A percentile compares a stretch with the other conserved stretches of the same genome.
phyloP scores from a whole-genome alignment of 805 yeast species.

The Cyberlindnera veronae region DNA sequence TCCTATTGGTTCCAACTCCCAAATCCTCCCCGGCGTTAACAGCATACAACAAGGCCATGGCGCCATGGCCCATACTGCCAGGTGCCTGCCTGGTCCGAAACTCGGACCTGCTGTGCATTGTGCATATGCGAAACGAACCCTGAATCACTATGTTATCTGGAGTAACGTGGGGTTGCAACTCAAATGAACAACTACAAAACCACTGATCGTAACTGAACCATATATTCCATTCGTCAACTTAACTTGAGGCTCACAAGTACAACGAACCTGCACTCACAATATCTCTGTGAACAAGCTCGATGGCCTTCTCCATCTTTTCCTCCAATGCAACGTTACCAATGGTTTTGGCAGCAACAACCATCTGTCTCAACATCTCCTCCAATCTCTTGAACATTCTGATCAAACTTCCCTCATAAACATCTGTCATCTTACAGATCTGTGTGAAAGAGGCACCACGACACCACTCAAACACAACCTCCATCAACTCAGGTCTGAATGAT shows the following conservation, averaged over 20 bases:
- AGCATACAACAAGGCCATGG: no score
- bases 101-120: no score
- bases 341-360: constrained; percentile 87
- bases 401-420: constrained; percentile 94
- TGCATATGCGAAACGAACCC: no score
- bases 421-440: constrained; percentile 97
- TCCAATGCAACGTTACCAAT: constrained; percentile 88
- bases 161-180: no score
- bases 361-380: constrained; percentile 88
- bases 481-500: constrained; percentile 84
- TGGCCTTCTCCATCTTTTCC: constrained; percentile 82
- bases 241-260: constrained; percentile 47
- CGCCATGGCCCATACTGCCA: no score
- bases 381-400: constrained; percentile 92
- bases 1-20: no score
- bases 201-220: no score
- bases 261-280: constrained; percentile 95
- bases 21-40: no score
- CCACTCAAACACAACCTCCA: constrained; percentile 98
- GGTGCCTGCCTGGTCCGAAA: no score
- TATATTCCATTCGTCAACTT: neutral
- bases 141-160: no score
- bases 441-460: constrained; percentile 94
- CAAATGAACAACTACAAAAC: no score
- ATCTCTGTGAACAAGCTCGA: constrained; percentile 88